Evolutionary conservation across 1,284 basidiomycete genomes (phyloP).

Genomic region (Fomitopsis schrenkii): DNA sequence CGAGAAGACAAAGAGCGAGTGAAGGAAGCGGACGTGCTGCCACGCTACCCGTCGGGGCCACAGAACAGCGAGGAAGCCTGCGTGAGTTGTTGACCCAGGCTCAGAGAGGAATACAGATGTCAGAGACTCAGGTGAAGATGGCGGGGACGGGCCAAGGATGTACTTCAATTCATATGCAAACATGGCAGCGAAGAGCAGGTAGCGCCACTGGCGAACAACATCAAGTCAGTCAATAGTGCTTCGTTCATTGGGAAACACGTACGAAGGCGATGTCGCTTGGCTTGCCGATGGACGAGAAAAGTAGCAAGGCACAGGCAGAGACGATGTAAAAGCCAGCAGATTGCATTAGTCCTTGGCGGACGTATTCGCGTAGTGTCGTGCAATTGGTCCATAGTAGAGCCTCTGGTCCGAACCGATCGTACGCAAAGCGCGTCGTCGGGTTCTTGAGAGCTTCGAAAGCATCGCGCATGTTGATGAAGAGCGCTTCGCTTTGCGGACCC

Average conservation of each 20-base stretch:
- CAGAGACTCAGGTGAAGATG: slow-evolving; percentile 22
- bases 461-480: slow-evolving; percentile 72
- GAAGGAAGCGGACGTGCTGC: slow-evolving; percentile 75
- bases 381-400: slow-evolving; percentile 66
- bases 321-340: slow-evolving; percentile 73
- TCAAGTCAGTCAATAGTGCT: background rate
- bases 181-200: slow-evolving; percentile 57
- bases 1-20: slow-evolving; percentile 69
- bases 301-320: slow-evolving; percentile 54
- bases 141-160: slow-evolving; percentile 51
- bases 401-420: slow-evolving; percentile 81
- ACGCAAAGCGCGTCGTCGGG: slow-evolving; percentile 79
- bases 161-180: slow-evolving; percentile 61
- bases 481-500: slow-evolving; percentile 54
- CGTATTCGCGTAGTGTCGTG: slow-evolving; percentile 64
- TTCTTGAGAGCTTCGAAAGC: slow-evolving; percentile 81
- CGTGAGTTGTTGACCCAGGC: slow-evolving; percentile 16
- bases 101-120: slow-evolving; percentile 28
- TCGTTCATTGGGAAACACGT: slow-evolving; percentile 27
- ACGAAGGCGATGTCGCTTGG: slow-evolving; percentile 65
- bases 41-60: slow-evolving; percentile 66
- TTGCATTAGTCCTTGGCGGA: slow-evolving; percentile 63
- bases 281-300: slow-evolving; percentile 60
- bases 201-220: slow-evolving; percentile 61
- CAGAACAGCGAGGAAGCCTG: slow-evolving; percentile 40